A percentile compares a stretch with the other conserved stretches of the same genome.
These are phyloP conservation scores for Apophysomyces elegans DNA, from an alignment of 371 early-diverging fungal genomes.

Conservation along the genomic window DNA sequence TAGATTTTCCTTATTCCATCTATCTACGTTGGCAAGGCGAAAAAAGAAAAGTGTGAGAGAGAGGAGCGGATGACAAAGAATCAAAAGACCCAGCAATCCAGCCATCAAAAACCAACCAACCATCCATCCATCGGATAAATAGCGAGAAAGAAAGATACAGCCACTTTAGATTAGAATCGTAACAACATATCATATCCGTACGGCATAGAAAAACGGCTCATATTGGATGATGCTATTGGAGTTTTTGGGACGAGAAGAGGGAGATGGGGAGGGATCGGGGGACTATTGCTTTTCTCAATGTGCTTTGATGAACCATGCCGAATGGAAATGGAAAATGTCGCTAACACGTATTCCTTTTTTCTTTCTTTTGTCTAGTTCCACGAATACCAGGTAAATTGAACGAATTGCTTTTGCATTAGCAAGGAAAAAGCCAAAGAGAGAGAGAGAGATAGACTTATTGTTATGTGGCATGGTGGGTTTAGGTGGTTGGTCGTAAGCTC, in stretches of 20 bases:
- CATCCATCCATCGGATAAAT: slow-evolving; percentile 4
- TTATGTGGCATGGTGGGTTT: slow-evolving; percentile 22
- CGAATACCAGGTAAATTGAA: slow-evolving; percentile 60
- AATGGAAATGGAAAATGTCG: neutral
- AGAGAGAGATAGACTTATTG: neutral
- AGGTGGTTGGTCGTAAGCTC: slow-evolving; percentile 94
- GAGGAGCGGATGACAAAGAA: too few species aligned
- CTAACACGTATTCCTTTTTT: slow-evolving; percentile 10
- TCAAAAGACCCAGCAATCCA: too few species aligned
- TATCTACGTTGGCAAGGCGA: neutral
- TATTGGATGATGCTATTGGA: too few species aligned
- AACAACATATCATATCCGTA: too few species aligned
- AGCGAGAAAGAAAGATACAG: neutral
- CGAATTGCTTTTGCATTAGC: neutral
- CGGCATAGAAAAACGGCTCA: too few species aligned
- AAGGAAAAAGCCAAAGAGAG: neutral
- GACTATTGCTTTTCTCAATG: too few species aligned
- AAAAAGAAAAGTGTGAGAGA: neutral
- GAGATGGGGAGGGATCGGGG: neutral
- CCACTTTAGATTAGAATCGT: neutral
- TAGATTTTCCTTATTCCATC: neutral
- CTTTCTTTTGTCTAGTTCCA: slow-evolving; percentile 50
- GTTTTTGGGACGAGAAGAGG: neutral
- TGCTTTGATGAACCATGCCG: too few species aligned
- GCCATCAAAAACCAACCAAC: neutral